phyloP scores from a whole-genome alignment of 345 rosid species.

The Microcos paniculata region DNA sequence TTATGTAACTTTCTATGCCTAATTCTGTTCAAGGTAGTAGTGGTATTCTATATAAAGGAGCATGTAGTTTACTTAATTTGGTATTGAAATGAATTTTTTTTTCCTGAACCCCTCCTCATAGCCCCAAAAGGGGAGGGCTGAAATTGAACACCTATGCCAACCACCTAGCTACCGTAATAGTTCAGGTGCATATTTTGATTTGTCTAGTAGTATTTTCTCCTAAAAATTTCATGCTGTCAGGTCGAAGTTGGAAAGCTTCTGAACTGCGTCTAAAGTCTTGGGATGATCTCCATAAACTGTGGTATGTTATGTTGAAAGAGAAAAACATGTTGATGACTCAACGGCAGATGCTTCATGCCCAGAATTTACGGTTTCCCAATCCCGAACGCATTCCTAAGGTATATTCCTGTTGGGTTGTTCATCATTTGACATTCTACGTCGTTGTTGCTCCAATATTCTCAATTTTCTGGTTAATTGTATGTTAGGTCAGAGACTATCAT shows the following conservation, averaged over 20 bases:
- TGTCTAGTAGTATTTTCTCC: background rate
- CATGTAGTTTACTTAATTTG: background rate
- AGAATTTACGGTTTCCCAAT: conserved; percentile 81
- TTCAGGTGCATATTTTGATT: background rate
- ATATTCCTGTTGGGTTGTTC: background rate
- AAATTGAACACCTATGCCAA: background rate
- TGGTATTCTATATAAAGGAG: background rate
- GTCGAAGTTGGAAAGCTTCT: conserved; percentile 96
- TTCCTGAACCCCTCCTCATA: background rate
- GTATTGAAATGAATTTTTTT: background rate
- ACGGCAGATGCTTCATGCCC: conserved; percentile 91
- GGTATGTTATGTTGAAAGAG: conserved; percentile 91
- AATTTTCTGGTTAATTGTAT: background rate
- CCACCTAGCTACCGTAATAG: background rate
- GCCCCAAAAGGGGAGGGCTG: background rate
- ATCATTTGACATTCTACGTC: background rate
- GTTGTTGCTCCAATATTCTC: background rate
- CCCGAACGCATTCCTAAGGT: conserved; percentile 99
- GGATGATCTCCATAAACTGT: conserved; percentile 89
- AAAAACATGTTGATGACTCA: conserved; percentile 98
- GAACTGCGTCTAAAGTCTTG: conserved; percentile 91
- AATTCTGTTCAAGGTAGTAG: background rate
- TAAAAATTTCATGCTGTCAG: conserved; percentile 32
- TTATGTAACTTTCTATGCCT: background rate
- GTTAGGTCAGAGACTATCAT: background rate